Evolutionary conservation across 164 flowering plant genomes (phyloP).

Genomic region (Cinnamomum micranthum): DNA sequence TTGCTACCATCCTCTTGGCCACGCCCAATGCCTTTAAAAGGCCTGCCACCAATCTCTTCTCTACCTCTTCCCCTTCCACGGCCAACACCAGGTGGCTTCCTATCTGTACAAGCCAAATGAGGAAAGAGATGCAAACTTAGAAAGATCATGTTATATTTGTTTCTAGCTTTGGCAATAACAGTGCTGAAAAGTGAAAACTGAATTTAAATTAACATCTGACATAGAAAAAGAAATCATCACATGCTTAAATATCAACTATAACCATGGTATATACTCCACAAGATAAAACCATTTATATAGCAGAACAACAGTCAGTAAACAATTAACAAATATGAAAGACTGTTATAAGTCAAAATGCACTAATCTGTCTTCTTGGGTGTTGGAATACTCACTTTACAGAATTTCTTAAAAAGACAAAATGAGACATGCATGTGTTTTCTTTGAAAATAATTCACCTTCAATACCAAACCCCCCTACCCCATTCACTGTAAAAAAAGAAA

Average conservation of each 20-base stretch:
- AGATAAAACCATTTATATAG: too few species aligned
- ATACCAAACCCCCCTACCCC: too few species aligned
- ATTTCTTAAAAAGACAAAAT: too few species aligned
- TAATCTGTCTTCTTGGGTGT: background rate
- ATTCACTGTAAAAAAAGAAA: too few species aligned
- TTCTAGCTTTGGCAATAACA: too few species aligned
- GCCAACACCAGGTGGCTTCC: conserved; percentile 77
- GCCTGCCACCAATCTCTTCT: conserved; percentile 51
- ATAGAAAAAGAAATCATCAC: too few species aligned
- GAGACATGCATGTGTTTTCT: background rate
- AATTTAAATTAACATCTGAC: too few species aligned
- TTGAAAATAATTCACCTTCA: background rate
- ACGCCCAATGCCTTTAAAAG: conserved; percentile 45
- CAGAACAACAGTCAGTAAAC: background rate
- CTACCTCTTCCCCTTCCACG: conserved; percentile 79
- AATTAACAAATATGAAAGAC: background rate
- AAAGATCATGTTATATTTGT: too few species aligned
- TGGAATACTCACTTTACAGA: background rate
- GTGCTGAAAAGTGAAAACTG: too few species aligned
- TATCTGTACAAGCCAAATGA: conserved; percentile 39
- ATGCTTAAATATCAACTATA: too few species aligned
- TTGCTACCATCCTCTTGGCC: conserved; percentile 51
- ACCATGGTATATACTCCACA: too few species aligned
- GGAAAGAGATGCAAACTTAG: background rate
- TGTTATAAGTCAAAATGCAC: background rate